These are phyloP conservation scores for Xylaria telfairii DNA, from an alignment of 495 filamentous ascomycete species.

Conservation along the genomic window DNA sequence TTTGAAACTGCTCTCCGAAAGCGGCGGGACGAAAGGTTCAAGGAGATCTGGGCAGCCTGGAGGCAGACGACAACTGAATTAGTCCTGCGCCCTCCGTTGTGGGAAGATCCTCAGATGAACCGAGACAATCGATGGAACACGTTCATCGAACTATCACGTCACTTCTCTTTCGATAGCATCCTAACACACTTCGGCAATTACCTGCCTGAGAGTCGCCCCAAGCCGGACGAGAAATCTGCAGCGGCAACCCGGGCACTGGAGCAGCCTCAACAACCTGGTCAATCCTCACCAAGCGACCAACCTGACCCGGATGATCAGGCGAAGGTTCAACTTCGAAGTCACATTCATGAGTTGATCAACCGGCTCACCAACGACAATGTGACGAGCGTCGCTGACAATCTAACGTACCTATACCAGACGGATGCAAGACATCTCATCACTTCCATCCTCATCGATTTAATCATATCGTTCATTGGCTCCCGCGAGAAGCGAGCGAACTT, in stretches of 20 bases:
- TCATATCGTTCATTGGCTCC: slow-evolving; percentile 78
- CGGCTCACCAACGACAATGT: slow-evolving; percentile 89
- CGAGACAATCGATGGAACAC: not conserved
- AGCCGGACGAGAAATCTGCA: not conserved
- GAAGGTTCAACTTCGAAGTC: slow-evolving; percentile 71
- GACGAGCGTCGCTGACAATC: slow-evolving; percentile 74
- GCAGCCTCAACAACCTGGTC: not conserved
- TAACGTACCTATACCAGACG: slow-evolving; percentile 81
- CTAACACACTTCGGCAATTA: not conserved
- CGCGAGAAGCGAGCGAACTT: slow-evolving; percentile 78
- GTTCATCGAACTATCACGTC: not conserved
- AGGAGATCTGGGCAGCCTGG: not conserved
- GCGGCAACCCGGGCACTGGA: not conserved
- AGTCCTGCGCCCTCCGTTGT: not conserved
- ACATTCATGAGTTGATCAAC: slow-evolving; percentile 88
- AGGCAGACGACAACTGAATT: not conserved
- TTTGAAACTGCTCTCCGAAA: slow-evolving; percentile 12
- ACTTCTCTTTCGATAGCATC: slow-evolving; percentile 15
- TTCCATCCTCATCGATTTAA: slow-evolving; percentile 71
- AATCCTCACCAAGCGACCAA: slow-evolving; percentile 67
- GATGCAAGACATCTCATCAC: slow-evolving; percentile 84
- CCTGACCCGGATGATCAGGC: slow-evolving; percentile 68
- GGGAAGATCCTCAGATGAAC: not conserved
- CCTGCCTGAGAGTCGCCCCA: not conserved
- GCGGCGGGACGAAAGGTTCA: slow-evolving; percentile 10